Conservation (phyloP, 2,329 filamentous ascomycete species). For the Ophiostoma tasmaniense region DNA sequence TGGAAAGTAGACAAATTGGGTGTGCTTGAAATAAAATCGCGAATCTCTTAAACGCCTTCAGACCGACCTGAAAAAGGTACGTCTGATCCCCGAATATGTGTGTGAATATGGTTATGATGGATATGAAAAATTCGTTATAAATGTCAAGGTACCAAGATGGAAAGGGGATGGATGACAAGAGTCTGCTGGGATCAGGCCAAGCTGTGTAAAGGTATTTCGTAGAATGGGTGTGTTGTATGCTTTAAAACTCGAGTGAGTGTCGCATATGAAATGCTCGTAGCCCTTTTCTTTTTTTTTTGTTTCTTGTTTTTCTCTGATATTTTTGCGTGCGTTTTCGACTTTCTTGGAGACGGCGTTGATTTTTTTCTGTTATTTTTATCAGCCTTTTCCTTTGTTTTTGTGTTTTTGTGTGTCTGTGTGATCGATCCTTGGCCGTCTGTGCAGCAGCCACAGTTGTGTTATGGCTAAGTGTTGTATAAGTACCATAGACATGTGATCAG, state of each 20-base stretch:
- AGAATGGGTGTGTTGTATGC: neutral
- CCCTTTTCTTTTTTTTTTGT: neutral
- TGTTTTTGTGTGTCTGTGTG: neutral
- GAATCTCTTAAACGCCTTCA: neutral
- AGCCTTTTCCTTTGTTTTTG: neutral
- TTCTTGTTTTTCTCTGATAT: neutral
- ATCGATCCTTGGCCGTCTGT: neutral
- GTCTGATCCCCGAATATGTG: no score
- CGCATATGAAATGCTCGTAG: neutral
- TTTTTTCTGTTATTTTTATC: neutral
- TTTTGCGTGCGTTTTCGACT: neutral
- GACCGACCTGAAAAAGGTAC: no score
- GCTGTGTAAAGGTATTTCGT: neutral
- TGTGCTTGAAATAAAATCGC: neutral
- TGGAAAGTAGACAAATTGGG: neutral
- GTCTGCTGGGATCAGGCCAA: neutral
- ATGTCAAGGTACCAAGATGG: neutral
- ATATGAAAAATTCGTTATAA: no score
- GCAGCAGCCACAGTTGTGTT: neutral
- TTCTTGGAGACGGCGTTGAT: neutral
- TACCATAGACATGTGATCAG: neutral
- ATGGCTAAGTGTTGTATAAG: neutral
- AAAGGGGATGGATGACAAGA: neutral
- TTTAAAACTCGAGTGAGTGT: neutral
- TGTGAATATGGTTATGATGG: no score